phyloP scores from a whole-genome alignment of 129 eudicot genomes.

The Helichrysum umbraculigerum region DNA sequence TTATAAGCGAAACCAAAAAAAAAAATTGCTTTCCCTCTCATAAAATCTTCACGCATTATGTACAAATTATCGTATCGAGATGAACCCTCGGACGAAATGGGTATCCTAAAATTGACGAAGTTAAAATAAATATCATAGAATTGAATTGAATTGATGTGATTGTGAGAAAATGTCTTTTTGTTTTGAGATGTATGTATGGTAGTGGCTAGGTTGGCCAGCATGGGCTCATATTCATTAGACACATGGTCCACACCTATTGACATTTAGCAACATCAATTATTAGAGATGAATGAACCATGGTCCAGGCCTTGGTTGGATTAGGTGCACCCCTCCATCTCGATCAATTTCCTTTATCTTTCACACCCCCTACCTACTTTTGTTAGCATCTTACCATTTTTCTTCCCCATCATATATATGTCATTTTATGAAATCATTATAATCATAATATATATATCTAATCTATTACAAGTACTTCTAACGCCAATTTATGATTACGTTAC shows the following conservation, averaged over 20 bases:
- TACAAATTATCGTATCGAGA: not conserved
- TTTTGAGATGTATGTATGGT: slow-evolving; percentile 20
- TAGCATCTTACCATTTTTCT: slow-evolving; percentile 7
- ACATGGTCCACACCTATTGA: slow-evolving; percentile 42
- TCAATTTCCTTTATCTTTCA: not conserved
- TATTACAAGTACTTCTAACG: not conserved
- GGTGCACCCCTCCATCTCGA: slow-evolving; percentile 15
- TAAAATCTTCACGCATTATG: not conserved
- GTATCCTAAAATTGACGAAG: not conserved
- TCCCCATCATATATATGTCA: not conserved
- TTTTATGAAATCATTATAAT: not conserved
- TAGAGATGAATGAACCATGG: slow-evolving; percentile 40
- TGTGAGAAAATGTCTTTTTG: slow-evolving; percentile 20
- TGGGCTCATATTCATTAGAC: slow-evolving; percentile 43
- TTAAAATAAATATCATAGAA: not conserved
- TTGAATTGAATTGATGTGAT: slow-evolving; percentile 24
- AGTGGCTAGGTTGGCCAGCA: slow-evolving; percentile 38
- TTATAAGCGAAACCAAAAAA: not conserved
- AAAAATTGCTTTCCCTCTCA: not conserved
- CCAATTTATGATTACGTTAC: slow-evolving; percentile 13
- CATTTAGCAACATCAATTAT: slow-evolving; percentile 34
- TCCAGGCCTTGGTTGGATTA: slow-evolving; percentile 37
- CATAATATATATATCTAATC: not conserved
- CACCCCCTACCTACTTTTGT: slow-evolving; percentile 14
- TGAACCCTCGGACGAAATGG: not conserved